Evolutionary conservation across 768 basidiomycete genomes (phyloP).

Genomic region (Crassisporium funariophilum): DNA sequence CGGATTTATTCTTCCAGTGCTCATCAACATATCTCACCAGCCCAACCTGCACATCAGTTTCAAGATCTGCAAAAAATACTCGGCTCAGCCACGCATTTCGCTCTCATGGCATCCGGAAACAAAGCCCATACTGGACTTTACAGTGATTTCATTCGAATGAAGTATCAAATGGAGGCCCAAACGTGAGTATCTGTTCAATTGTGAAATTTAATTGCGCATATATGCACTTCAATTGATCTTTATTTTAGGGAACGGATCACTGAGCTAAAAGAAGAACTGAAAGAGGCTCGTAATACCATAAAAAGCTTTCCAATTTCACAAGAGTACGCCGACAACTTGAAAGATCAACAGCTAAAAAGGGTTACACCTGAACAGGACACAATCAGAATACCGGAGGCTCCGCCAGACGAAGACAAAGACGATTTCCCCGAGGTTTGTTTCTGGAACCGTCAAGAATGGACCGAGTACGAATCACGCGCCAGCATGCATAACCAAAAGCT

Average conservation of each 20-base stretch:
- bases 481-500: not conserved
- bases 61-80: not conserved
- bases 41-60: not conserved
- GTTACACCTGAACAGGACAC: not conserved
- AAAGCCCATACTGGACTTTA: not conserved
- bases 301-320: not conserved
- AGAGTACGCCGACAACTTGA: not conserved
- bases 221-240: not conserved
- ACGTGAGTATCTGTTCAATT: not conserved
- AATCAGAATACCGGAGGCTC: not conserved
- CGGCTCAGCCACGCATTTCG: not conserved
- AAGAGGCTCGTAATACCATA: not conserved
- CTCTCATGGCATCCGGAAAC: not conserved
- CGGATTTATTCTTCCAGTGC: constrained; percentile 4
- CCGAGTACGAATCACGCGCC: not conserved
- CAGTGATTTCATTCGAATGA: not conserved
- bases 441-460: not conserved
- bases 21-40: not conserved
- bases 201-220: no score
- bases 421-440: not conserved
- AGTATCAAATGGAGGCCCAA: not conserved
- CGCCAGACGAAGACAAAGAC: not conserved
- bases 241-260: not conserved
- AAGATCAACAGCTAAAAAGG: not conserved
- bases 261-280: no score